Evolutionary conservation across 345 rosid genomes (phyloP), one percentile per base, ranked within the genome.

Genomic region (Sapria himalayana): DNA sequence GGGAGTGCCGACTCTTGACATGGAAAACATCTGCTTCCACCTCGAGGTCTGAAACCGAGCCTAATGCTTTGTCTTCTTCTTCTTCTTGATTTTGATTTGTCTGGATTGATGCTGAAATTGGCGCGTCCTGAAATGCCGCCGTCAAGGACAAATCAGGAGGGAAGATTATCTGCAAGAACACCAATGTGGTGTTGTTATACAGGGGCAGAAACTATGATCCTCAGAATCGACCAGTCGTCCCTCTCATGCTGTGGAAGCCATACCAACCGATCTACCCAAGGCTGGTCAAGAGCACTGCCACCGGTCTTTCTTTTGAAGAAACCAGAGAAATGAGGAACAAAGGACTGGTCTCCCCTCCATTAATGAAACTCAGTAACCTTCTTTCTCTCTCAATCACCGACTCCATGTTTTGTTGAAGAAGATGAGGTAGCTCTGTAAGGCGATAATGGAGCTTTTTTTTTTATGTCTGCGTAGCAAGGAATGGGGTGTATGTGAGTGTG

Each of bases 201-300:
- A 60, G 94, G 2, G 94, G 94, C 32, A 63, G 81, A 46, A 66
- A 75, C 34, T 81, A 78, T 64, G 81, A 78, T 60, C 72, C 79
- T 4, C 61, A 71, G 55, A 68, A 54, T 39, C 67, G 78, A 22
- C 79, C 81, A 14, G 57, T 62, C 16, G 54, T 81, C 48, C 96
- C 96, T 36, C 63, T 71, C 41, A 81, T 78, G 94, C 51, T 86
- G 10, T 86, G 97, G 97, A 85, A 72, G 70, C 94, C 97, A 25
- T 73, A 75, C 60, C 61, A 78, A 6, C 97, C 94, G 3, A 78
- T 85, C 52, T 85, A 73, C 48, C 89, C 79, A 0, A 78, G 41
- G 60, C 89, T 85, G 39, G 79, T 78, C 41, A 73, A 71, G 66
- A 67, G 68, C 41, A 67, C 76, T 0, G 79, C 72, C 0, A 89